A percentile compares a stretch with the other conserved stretches of the same genome.
These are phyloP conservation scores for Cicer yamashitae DNA, from an alignment of 306 rosid species.

Conservation along the genomic window DNA sequence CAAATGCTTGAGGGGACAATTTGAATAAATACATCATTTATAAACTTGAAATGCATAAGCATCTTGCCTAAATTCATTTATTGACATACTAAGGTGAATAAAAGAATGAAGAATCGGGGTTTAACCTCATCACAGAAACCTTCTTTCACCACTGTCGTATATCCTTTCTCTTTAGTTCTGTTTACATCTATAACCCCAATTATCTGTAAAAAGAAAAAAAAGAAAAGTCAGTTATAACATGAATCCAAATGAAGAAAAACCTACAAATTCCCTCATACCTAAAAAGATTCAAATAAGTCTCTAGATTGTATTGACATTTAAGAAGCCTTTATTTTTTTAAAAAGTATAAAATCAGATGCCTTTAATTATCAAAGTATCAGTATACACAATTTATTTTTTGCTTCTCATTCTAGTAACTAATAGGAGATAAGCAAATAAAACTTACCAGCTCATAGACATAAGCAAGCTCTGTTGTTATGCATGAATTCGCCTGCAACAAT, in stretches of 20 bases:
- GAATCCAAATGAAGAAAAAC: constrained; percentile 36
- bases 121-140: constrained; percentile 94
- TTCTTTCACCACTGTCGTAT: constrained; percentile 85
- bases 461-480: constrained; percentile 87
- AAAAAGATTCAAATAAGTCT: constrained; percentile 29
- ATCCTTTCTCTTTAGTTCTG: constrained; percentile 90
- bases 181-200: constrained; percentile 87
- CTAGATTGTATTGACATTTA: constrained; percentile 12
- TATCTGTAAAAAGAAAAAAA: constrained; percentile 54
- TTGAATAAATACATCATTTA: constrained; percentile 27
- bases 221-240: constrained; percentile 20
- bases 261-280: not conserved
- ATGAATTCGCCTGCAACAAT: constrained; percentile 70
- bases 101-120: constrained; percentile 43
- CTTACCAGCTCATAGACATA: constrained; percentile 90
- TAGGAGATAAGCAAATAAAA: constrained; percentile 38
- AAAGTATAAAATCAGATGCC: constrained; percentile 19
- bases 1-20: constrained; percentile 21
- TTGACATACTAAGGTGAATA: constrained; percentile 41
- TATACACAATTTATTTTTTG: not conserved
- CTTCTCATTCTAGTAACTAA: constrained; percentile 13
- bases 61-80: constrained; percentile 39
- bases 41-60: constrained; percentile 27
- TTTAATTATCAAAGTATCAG: constrained; percentile 28
- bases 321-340: not conserved